Evolutionary conservation across 2,329 filamentous ascomycete species (phyloP).

Genomic region (Botrytis fabae): DNA sequence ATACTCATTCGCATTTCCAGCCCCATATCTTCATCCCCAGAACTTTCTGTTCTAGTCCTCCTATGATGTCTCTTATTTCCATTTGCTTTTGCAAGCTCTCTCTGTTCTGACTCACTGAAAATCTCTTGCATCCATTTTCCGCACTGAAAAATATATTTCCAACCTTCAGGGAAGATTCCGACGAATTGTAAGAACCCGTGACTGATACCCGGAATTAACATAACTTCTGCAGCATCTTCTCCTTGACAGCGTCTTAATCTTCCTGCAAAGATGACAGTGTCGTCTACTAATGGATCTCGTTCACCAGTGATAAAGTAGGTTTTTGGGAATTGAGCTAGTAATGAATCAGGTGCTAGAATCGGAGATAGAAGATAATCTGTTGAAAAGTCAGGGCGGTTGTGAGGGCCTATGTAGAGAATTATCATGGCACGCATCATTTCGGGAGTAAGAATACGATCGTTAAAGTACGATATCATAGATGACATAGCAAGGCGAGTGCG

Average conservation of each 20-base stretch:
- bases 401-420: slow-evolving; percentile 91
- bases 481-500: slow-evolving; percentile 89
- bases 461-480: slow-evolving; percentile 98
- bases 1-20: slow-evolving; percentile 74
- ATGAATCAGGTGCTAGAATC: slow-evolving; percentile 79
- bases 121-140: slow-evolving; percentile 80
- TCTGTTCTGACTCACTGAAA: slow-evolving; percentile 56
- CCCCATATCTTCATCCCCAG: slow-evolving; percentile 74
- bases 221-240: slow-evolving; percentile 76
- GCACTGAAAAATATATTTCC: slow-evolving; percentile 80
- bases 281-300: slow-evolving; percentile 91
- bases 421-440: slow-evolving; percentile 99
- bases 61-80: slow-evolving; percentile 27
- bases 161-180: slow-evolving; percentile 81
- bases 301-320: slow-evolving; percentile 94
- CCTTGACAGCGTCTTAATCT: slow-evolving; percentile 79
- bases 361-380: slow-evolving; percentile 90
- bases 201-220: slow-evolving; percentile 81
- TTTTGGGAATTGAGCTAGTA: slow-evolving; percentile 87
- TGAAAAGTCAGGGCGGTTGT: slow-evolving; percentile 88
- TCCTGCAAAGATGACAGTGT: slow-evolving; percentile 94
- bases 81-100: slow-evolving; percentile 40
- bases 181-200: slow-evolving; percentile 96
- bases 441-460: slow-evolving; percentile 88
- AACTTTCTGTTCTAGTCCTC: slow-evolving; percentile 35